Evolutionary conservation across 1,139 yeast genomes (phyloP).

Genomic region (Wickerhamiella infanticola): DNA sequence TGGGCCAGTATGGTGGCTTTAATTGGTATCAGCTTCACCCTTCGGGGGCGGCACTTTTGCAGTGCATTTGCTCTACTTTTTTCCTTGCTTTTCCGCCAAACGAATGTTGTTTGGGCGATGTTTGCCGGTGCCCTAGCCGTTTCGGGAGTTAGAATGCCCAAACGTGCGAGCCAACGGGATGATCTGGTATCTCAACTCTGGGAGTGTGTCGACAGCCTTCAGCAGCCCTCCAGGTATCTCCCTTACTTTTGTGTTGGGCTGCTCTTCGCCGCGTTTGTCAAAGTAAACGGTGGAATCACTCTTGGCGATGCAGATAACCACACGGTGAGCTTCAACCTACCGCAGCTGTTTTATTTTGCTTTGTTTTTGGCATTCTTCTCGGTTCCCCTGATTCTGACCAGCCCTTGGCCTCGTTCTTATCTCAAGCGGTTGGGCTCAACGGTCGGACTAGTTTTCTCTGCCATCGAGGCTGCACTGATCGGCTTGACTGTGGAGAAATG

Average conservation of each 20-base stretch:
- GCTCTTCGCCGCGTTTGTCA: conserved; percentile 40
- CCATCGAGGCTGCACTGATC: conserved; percentile 24
- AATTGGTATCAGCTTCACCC: conserved; percentile 27
- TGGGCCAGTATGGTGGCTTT: conserved; percentile 71
- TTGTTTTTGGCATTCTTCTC: conserved; percentile 48
- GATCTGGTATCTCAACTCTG: neutral
- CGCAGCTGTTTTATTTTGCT: conserved; percentile 68
- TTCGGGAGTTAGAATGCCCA: conserved; percentile 17
- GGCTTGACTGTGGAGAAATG: conserved; percentile 37
- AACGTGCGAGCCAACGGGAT: neutral
- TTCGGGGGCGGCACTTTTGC: conserved; percentile 2
- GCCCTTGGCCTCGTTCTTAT: conserved; percentile 16
- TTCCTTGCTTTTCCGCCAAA: conserved; percentile 61
- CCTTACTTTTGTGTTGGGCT: conserved; percentile 43
- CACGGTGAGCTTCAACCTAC: conserved; percentile 49
- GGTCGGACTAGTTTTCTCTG: conserved; percentile 13
- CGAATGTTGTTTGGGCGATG: conserved; percentile 76
- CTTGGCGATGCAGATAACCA: conserved; percentile 87
- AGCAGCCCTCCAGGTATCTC: conserved; percentile 12
- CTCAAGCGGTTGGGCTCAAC: conserved; percentile 12
- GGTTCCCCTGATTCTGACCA: conserved; percentile 33
- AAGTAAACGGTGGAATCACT: conserved; percentile 59
- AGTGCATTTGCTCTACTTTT: conserved; percentile 17
- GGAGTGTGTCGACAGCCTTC: neutral
- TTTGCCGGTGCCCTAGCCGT: conserved; percentile 36